Base-by-base conservation (phyloP, 1,284 basidiomycete species). In the Sporisorium iseilematis-ciliati region DNA sequence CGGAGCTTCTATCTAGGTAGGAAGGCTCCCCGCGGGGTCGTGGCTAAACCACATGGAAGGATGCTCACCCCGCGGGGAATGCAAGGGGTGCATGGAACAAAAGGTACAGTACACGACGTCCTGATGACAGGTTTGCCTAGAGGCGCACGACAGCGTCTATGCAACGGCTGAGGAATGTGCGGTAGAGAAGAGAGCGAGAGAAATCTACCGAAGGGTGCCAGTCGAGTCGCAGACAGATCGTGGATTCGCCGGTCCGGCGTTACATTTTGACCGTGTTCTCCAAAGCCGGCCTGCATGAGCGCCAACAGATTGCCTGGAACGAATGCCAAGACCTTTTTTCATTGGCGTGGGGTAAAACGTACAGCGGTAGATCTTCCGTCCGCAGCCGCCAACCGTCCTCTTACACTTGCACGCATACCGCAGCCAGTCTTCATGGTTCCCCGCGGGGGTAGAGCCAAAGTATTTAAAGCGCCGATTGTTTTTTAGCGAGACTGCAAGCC, bases 31-130 rank as follows among this genome's bases (percentile, higher is more conserved):
- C 51, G 51, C 38, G 51, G 33, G 51, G 51, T 41, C 21, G 10
- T 26, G 35, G n/a, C 23, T 12, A 25, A 14, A 12, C 18, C 20
- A 18, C 50, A 40, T n/a, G 35, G 29, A 33, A 20, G 7, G 11
- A 46, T 2, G 23, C n/a, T 21, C 51, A 53, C 51, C 51, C 51
- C 51, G 51, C 51, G 51, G 51, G 51, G 38, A 41, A 16, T 41
- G 38, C 51, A 26, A 8, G 14, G 12, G 6, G 4, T 10, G 23
- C 51, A 35, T 26, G 35, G 38, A 25, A 29, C n/a, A 12, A 23
- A 23, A n/a, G n/a, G n/a, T n/a, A n/a, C n/a, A n/a, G n/a, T n/a
- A n/a, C n/a, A n/a, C n/a, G n/a, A n/a, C n/a, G n/a, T n/a, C n/a
- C n/a, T n/a, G n/a, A n/a, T n/a, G n/a, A n/a, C n/a, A n/a, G 21